phyloP scores from a whole-genome alignment of 2,329 filamentous ascomycete species.

The Penicillium sp. region DNA sequence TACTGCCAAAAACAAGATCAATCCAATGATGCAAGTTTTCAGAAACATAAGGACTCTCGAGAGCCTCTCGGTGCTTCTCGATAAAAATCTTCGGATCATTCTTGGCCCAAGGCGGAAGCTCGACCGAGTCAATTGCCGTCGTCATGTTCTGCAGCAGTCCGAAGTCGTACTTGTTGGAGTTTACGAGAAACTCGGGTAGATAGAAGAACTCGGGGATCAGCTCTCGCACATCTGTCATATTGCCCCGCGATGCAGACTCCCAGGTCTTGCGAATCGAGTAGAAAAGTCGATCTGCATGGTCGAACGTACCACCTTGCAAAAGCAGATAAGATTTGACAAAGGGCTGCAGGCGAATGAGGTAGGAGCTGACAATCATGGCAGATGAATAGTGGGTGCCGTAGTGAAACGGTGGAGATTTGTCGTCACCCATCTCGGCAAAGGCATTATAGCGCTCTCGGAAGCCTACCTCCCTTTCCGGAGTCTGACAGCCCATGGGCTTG shows the following conservation, averaged over 20 bases:
- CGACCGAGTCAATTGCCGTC: conserved; percentile 78
- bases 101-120: conserved; percentile 94
- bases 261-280: conserved; percentile 90
- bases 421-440: conserved; percentile 86
- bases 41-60: conserved; percentile 92
- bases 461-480: conserved; percentile 70
- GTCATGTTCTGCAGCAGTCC: conserved; percentile 80
- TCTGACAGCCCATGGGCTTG: conserved; percentile 96
- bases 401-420: conserved; percentile 77
- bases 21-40: conserved; percentile 92
- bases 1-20: conserved; percentile 89
- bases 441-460: conserved; percentile 84
- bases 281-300: conserved; percentile 93
- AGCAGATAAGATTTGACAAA: conserved; percentile 96
- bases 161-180: conserved; percentile 93
- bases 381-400: conserved; percentile 99
- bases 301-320: conserved; percentile 92
- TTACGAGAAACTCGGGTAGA: conserved; percentile 90
- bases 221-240: conserved; percentile 92
- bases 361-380: conserved; percentile 97
- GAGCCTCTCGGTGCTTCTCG: conserved; percentile 88
- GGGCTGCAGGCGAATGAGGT: conserved; percentile 89
- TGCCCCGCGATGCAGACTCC: conserved; percentile 84
- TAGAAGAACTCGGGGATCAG: conserved; percentile 98
- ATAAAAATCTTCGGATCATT: conserved; percentile 96